Percentiles rank a stretch among this genome's conserved stretches.
Conservation (phyloP, 768 basidiomycete genomes). For the Suillus decipiens region DNA sequence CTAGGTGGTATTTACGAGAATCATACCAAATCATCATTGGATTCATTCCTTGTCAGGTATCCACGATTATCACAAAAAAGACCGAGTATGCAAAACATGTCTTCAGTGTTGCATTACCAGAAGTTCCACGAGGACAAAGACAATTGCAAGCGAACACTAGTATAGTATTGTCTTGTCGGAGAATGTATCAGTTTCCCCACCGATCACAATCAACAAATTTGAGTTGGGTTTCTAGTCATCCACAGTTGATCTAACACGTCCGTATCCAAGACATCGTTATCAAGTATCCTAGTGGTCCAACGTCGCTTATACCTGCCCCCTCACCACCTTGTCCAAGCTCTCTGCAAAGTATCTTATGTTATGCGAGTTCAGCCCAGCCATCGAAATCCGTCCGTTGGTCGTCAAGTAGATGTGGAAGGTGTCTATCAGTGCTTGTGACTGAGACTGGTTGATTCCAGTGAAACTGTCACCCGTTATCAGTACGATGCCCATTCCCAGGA, state of each 20-base stretch:
- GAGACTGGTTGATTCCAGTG: slow-evolving; percentile 72
- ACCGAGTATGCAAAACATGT: background rate
- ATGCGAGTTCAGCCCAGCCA: slow-evolving; percentile 85
- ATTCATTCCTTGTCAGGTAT: too few relatives aligned
- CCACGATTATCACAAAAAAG: background rate
- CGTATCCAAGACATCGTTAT: background rate
- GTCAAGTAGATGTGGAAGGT: slow-evolving; percentile 86
- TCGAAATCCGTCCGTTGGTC: slow-evolving; percentile 85
- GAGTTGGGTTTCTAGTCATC: background rate
- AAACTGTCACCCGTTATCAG: slow-evolving; percentile 51
- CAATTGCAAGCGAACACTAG: too few relatives aligned
- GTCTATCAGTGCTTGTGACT: slow-evolving; percentile 68
- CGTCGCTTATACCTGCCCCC: slow-evolving; percentile 39
- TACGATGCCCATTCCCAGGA: background rate
- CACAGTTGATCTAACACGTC: background rate
- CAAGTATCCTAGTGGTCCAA: background rate
- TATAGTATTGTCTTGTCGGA: too few relatives aligned
- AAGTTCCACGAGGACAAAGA: background rate
- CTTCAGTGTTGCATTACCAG: background rate
- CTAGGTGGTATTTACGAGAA: too few relatives aligned
- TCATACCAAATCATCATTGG: too few relatives aligned
- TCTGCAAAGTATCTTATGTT: slow-evolving; percentile 81
- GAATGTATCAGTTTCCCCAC: too few relatives aligned
- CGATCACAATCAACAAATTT: background rate
- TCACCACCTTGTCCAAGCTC: slow-evolving; percentile 67